Evolutionary conservation across 345 rosid genomes (phyloP).

Genomic region (Syzygium oleosum): DNA sequence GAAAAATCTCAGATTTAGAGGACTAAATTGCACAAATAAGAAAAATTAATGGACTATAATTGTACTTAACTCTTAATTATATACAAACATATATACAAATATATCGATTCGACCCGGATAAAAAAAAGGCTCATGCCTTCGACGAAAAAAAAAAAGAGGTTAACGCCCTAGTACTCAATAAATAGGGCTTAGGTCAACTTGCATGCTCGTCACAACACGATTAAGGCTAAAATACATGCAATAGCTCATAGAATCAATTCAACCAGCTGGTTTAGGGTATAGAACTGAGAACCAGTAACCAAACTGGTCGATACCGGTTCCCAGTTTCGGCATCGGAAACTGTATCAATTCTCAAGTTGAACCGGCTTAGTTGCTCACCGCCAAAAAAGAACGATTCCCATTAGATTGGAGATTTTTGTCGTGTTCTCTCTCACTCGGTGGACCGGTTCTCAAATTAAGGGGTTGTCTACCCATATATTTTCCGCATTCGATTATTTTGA

Average conservation of each 20-base stretch:
- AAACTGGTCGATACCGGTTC: accelerated
- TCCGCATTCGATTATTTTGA: background rate
- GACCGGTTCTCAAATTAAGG: background rate
- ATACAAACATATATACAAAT: background rate
- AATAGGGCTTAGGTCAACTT: background rate
- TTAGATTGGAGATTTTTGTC: background rate
- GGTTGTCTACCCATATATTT: no score
- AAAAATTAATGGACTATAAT: background rate
- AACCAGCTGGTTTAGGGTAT: no score
- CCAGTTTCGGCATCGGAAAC: background rate
- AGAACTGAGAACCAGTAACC: background rate
- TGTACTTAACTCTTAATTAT: background rate
- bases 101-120: background rate
- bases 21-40: background rate
- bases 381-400: accelerated
- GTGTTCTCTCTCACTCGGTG: background rate
- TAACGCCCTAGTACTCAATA: background rate
- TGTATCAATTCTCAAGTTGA: background rate
- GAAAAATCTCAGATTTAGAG: background rate
- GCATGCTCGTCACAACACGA: background rate
- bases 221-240: background rate
- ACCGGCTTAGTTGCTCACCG: background rate
- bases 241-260: no score
- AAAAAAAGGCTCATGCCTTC: no score
- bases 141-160: background rate